Conservation (phyloP, 2,329 filamentous ascomycete species). For the Venturia oleaginea region DNA sequence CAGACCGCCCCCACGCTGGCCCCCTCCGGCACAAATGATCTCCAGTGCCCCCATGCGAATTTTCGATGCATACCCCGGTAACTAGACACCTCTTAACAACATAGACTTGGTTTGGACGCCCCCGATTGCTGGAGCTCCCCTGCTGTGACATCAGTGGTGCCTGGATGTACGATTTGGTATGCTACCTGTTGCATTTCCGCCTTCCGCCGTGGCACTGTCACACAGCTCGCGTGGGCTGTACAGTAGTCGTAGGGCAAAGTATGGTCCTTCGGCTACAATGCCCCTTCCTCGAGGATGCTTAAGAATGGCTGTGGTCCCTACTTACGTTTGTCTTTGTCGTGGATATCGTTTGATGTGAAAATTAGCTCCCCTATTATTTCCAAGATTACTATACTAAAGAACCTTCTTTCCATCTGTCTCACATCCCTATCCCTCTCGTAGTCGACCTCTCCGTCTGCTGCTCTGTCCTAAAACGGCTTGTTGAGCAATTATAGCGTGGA, state of each 20-base stretch:
- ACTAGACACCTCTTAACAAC: slow-evolving; percentile 1
- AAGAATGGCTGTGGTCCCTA: neutral
- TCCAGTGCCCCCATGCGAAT: slow-evolving; percentile 5
- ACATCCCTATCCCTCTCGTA: neutral
- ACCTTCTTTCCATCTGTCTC: neutral
- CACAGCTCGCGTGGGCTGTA: slow-evolving; percentile 13
- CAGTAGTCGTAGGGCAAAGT: neutral
- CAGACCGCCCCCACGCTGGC: slow-evolving; percentile 12
- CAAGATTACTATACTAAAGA: neutral
- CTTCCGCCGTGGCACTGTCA: slow-evolving; percentile 12
- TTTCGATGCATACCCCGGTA: slow-evolving; percentile 6
- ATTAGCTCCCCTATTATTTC: neutral
- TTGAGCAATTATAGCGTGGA: neutral
- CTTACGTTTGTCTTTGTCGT: neutral
- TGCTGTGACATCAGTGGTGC: slow-evolving; percentile 15
- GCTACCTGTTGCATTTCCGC: slow-evolving; percentile 13
- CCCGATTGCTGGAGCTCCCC: slow-evolving; percentile 11
- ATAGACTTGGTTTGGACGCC: neutral
- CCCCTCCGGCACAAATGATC: slow-evolving; percentile 2
- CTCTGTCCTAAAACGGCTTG: neutral
- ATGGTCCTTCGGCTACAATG: neutral
- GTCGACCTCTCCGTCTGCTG: neutral
- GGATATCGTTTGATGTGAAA: neutral
- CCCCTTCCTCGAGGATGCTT: slow-evolving; percentile 4
- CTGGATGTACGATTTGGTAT: slow-evolving; percentile 12